These are phyloP conservation scores for Lizanozyma gosingica DNA, from an alignment of 1,139 yeast genomes.

Conservation along the genomic window DNA sequence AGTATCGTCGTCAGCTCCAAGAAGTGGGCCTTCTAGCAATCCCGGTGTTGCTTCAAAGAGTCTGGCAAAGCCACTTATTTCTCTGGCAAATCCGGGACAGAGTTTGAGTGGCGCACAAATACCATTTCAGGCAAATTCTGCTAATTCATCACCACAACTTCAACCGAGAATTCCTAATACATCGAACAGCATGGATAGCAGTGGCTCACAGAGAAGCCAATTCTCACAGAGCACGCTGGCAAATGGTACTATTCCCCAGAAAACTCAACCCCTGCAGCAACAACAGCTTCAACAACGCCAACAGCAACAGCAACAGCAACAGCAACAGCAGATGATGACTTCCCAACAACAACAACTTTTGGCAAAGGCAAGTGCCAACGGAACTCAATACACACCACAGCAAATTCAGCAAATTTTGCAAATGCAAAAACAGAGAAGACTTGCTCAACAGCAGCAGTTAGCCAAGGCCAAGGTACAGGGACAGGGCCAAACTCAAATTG, in stretches of 20 bases:
- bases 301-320: constrained; percentile 4
- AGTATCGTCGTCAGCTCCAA: neutral
- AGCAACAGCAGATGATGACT: constrained; percentile 3
- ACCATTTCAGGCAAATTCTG: neutral
- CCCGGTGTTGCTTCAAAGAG: neutral
- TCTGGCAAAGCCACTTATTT: neutral
- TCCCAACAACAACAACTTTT: constrained; percentile 33
- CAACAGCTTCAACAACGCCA: constrained; percentile 3
- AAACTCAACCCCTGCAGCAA: constrained; percentile 6
- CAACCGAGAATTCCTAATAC: neutral
- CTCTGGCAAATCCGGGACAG: neutral
- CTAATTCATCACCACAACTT: neutral
- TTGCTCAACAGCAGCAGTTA: constrained; percentile 30
- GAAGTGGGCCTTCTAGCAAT: neutral
- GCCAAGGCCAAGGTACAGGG: constrained; percentile 4
- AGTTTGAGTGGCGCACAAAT: neutral
- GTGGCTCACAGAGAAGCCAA: neutral
- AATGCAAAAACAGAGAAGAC: constrained; percentile 41
- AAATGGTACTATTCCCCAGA: constrained; percentile 5
- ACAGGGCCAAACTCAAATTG: constrained; percentile 6
- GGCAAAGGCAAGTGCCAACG: constrained; percentile 32
- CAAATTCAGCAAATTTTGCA: constrained; percentile 47
- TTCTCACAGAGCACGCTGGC: neutral
- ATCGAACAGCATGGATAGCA: neutral
- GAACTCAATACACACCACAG: constrained; percentile 32